These are phyloP conservation scores for Wickerhamomyces subpelliculosus DNA, from an alignment of 805 yeast species.

Conservation along the genomic window DNA sequence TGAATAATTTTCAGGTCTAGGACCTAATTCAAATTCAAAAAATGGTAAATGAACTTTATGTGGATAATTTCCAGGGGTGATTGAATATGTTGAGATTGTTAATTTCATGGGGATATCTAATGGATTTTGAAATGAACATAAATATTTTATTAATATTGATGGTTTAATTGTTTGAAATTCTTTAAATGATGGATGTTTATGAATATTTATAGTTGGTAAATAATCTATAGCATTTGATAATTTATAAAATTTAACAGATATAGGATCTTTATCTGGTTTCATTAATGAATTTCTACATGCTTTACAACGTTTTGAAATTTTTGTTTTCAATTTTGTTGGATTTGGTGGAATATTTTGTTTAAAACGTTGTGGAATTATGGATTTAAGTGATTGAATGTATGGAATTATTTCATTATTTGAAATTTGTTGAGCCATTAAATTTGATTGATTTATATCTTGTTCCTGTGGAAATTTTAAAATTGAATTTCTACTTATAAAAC, in stretches of 20 bases:
- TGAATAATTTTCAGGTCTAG: constrained; percentile 10
- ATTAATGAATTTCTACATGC: constrained; percentile 20
- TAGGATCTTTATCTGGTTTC: constrained; percentile 21
- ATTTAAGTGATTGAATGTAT: constrained; percentile 3
- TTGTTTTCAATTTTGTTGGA: constrained; percentile 14
- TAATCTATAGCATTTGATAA: constrained; percentile 20
- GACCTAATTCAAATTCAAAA: constrained; percentile 9
- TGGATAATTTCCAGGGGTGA: too few relatives aligned
- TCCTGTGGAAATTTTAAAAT: constrained; percentile 7
- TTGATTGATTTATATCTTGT: background rate
- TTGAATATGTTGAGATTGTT: constrained; percentile 12
- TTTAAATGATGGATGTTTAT: too few relatives aligned
- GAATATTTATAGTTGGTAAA: constrained; percentile 12
- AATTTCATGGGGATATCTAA: constrained; percentile 5
- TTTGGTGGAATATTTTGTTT: constrained; percentile 7
- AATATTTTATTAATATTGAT: too few relatives aligned
- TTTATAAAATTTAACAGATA: constrained; percentile 21
- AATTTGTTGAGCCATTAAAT: background rate
- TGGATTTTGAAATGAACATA: constrained; percentile 15
- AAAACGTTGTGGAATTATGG: constrained; percentile 1
- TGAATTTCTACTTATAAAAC: constrained; percentile 8
- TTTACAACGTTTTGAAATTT: constrained; percentile 20
- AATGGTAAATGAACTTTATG: constrained; percentile 13
- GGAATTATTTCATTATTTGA: background rate
- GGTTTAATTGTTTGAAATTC: constrained; percentile 1